phyloP scores from a whole-genome alignment of 768 basidiomycete species.

The Rhizopogon rudus region DNA sequence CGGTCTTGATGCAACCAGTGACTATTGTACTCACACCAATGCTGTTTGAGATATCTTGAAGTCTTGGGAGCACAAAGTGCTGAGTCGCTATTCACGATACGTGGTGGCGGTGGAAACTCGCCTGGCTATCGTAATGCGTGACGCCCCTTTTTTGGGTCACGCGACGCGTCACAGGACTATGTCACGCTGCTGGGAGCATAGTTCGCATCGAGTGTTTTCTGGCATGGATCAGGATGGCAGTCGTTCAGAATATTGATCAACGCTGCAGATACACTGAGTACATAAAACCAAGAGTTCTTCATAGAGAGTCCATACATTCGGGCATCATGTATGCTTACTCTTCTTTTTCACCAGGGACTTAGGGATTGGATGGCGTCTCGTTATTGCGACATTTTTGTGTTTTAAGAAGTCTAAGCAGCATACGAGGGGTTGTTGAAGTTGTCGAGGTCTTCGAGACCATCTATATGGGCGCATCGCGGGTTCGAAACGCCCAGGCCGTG shows the following conservation, averaged over 20 bases:
- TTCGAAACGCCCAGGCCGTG: too few relatives aligned
- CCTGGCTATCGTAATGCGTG: constrained; percentile 1
- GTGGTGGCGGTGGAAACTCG: constrained; percentile 7
- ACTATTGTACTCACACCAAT: constrained; percentile 4
- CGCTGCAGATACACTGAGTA: not conserved
- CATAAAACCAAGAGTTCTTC: not conserved
- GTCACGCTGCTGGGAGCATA: not conserved
- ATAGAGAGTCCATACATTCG: not conserved
- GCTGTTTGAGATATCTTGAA: not conserved
- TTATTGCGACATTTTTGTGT: too few relatives aligned
- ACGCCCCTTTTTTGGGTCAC: constrained; percentile 7
- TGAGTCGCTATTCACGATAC: constrained; percentile 1
- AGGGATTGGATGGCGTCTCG: too few relatives aligned
- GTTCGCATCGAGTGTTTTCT: too few relatives aligned
- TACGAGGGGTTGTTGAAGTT: too few relatives aligned
- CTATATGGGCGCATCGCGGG: too few relatives aligned
- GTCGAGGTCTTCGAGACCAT: too few relatives aligned
- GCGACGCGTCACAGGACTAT: not conserved
- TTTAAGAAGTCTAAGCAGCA: too few relatives aligned
- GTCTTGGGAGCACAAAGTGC: constrained; percentile 5
- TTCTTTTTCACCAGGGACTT: not conserved
- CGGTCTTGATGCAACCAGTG: not conserved
- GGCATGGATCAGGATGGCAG: too few relatives aligned
- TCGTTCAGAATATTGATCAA: not conserved
- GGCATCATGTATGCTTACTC: not conserved